These are phyloP conservation scores for Halophytophthora batemanensis DNA, from an alignment of 352 stramenopile species.

Conservation along the genomic window DNA sequence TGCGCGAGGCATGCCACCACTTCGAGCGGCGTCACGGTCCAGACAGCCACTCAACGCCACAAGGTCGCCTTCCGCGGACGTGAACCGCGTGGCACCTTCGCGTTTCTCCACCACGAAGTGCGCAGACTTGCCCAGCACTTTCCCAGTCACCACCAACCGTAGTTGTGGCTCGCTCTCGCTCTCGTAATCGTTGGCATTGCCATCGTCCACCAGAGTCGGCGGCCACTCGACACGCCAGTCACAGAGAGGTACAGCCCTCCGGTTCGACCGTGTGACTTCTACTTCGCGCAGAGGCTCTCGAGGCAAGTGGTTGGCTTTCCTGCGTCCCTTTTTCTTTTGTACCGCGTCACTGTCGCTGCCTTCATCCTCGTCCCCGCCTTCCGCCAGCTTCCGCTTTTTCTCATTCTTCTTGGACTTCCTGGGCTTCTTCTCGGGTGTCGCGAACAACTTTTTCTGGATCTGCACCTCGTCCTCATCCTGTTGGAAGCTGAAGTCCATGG, in stretches of 20 bases:
- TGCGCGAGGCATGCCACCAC: constrained; percentile 28
- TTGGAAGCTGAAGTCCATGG: no score
- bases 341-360: not conserved
- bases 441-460: constrained; percentile 41
- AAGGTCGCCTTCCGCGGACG: constrained; percentile 32
- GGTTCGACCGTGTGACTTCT: not conserved
- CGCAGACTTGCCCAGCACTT: constrained; percentile 16
- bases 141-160: constrained; percentile 37
- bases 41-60: constrained; percentile 41
- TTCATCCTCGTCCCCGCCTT: no score
- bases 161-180: constrained; percentile 5
- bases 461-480: constrained; percentile 22
- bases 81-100: constrained; percentile 37
- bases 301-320: no score
- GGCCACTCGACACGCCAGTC: constrained; percentile 37
- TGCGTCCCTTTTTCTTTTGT: not conserved
- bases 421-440: constrained; percentile 8
- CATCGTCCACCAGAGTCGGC: constrained; percentile 1
- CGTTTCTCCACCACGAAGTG: constrained; percentile 43
- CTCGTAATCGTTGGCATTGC: not conserved
- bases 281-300: no score
- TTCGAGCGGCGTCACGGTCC: constrained; percentile 31
- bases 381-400: constrained; percentile 1
- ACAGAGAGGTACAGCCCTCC: constrained; percentile 17
- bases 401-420: constrained; percentile 3